These are phyloP conservation scores for Aspergillus latus DNA, from an alignment of 2,329 filamentous ascomycete genomes.

Conservation along the genomic window DNA sequence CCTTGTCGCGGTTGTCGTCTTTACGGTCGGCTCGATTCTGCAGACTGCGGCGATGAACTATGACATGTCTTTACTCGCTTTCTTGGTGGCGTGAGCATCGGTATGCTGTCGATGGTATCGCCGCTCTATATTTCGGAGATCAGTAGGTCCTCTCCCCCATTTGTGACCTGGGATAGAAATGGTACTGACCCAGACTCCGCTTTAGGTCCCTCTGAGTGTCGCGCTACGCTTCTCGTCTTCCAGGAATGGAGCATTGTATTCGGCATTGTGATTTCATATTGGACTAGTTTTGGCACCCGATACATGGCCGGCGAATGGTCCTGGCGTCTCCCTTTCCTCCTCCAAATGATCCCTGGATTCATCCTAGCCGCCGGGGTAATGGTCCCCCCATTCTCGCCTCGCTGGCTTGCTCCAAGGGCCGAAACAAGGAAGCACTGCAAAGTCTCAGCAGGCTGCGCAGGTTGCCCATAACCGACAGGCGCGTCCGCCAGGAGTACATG, in stretches of 20 bases:
- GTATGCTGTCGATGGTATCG: conserved; percentile 52
- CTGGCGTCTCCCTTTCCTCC: conserved; percentile 50
- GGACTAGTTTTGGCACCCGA: conserved; percentile 45
- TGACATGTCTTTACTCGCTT: conserved; percentile 52
- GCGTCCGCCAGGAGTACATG: conserved; percentile 53
- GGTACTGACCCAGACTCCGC: too few relatives aligned
- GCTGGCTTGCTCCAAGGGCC: conserved; percentile 52
- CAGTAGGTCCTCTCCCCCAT: background rate
- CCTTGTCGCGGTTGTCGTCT: conserved; percentile 52
- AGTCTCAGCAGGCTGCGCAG: conserved; percentile 52
- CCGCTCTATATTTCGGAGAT: conserved; percentile 57
- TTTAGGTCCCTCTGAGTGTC: conserved; percentile 45
- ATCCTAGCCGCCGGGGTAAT: conserved; percentile 39
- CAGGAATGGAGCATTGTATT: conserved; percentile 45
- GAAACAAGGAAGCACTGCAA: conserved; percentile 51
- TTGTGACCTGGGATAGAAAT: too few relatives aligned
- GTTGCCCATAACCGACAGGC: conserved; percentile 49
- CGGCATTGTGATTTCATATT: conserved; percentile 44
- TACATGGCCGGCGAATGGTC: conserved; percentile 49
- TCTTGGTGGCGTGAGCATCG: conserved; percentile 54
- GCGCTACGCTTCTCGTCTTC: conserved; percentile 46
- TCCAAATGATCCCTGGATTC: conserved; percentile 48
- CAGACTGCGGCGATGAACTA: conserved; percentile 54
- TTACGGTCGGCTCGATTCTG: conserved; percentile 52
- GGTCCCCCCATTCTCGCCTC: conserved; percentile 56